Conservation (phyloP, 108 stramenopile species). For the Fragilariopsis cylindrus region DNA sequence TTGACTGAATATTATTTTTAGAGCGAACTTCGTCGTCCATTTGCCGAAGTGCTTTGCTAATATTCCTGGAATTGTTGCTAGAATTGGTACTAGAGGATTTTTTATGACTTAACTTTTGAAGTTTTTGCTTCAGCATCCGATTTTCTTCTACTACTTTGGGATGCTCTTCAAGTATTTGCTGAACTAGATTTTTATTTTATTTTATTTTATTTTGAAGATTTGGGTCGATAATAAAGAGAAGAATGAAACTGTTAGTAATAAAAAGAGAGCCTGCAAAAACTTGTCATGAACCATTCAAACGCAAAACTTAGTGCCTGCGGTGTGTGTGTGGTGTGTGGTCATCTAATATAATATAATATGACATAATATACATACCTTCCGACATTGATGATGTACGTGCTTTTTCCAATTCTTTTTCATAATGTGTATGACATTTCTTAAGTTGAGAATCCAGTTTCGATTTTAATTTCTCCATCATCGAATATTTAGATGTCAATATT, state of each 20-base stretch:
- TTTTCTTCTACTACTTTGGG: constrained; percentile 17
- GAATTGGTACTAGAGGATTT: background rate
- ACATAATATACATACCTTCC: background rate
- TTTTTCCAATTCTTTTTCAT: constrained; percentile 4
- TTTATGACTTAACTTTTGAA: background rate
- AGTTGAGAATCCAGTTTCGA: background rate
- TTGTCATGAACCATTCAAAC: too few relatives aligned
- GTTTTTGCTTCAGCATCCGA: constrained; percentile 1
- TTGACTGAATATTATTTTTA: background rate
- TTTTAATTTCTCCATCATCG: too few relatives aligned
- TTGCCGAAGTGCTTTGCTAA: constrained; percentile 3
- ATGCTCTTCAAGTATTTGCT: constrained; percentile 5
- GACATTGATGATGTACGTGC: constrained; percentile 4
- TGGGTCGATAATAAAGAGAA: too few relatives aligned
- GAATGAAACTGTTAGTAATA: too few relatives aligned
- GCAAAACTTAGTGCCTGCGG: too few relatives aligned
- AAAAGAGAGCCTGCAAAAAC: too few relatives aligned
- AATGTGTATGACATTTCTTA: background rate
- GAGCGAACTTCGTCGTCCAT: background rate
- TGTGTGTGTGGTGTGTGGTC: too few relatives aligned
- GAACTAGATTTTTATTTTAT: background rate
- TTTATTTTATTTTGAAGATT: too few relatives aligned
- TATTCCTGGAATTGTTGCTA: background rate
- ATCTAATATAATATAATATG: too few relatives aligned
- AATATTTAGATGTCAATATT: background rate